Base-by-base conservation (phyloP, 768 basidiomycete genomes). In the Roridomyces roridus region DNA sequence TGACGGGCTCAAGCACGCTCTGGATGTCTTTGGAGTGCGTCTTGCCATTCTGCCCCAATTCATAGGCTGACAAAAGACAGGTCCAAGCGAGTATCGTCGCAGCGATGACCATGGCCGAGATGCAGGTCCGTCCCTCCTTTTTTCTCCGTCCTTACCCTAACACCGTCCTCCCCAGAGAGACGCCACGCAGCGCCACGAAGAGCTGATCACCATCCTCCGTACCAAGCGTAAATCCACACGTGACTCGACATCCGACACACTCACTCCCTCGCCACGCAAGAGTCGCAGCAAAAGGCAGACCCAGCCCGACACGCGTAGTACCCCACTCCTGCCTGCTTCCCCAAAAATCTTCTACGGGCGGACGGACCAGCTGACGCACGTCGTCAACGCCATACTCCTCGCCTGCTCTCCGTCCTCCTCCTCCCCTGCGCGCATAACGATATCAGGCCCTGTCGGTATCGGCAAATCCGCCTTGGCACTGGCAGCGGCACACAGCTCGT, bases 321-420 rank as follows among this genome's bases (percentile, higher is more conserved):
- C 46, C 15, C 20, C 57, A n/a, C 18, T 52, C 18, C 51, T 59
- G 2, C 57, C 57, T n/a, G 51, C 57, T 6, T 53, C 57, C n/a
- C 57, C 57, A 26, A 53, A 59, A 34, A 59, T 59, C 45, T 59
- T 53, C 46, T 40, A 59, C 51, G 57, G 57, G 10, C 51, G 57
- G 12, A 46, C 40, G 1, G 57, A 47, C 37, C 51, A 59, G 41
- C 37, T 59, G 9, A 45, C 18, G 31, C 57, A 53, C 35, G 14
- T 59, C 41, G 37, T 47, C 45, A 41, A 53, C 29, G 42, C 46
- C 20, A 42, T 59, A 34, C 25, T 41, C 15, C 39, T 20, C 41
- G 35, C 57, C 39, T 37, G 28, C 23, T 23, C 40, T 23, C 10
- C 39, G 3, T 6, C 39, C 39, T 18, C 39, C 11, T 23, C 39